Evolutionary conservation across 2,329 filamentous ascomycete genomes (phyloP).

Genomic region (Penicillium brasilianum): DNA sequence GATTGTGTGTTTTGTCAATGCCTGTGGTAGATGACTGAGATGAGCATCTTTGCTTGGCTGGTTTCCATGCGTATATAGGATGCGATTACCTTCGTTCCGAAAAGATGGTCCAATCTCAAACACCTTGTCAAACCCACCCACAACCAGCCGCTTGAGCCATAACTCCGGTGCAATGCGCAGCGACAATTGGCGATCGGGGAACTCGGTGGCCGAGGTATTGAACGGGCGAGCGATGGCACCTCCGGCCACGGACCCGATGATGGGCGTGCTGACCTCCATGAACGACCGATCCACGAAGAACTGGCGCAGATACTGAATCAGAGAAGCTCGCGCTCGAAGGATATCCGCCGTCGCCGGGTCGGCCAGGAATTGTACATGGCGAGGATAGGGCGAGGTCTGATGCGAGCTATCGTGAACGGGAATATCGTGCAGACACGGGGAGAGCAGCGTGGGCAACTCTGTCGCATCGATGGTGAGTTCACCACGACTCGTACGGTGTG

Average conservation of each 20-base stretch:
- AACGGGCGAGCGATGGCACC: conserved; percentile 89
- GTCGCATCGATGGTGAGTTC: conserved; percentile 75
- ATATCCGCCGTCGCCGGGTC: conserved; percentile 71
- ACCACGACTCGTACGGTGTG: conserved; percentile 72
- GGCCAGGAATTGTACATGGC: conserved; percentile 85
- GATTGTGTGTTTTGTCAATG: conserved; percentile 88
- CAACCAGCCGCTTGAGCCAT: conserved; percentile 88
- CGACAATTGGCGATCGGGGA: conserved; percentile 71
- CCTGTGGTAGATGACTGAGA: conserved; percentile 41
- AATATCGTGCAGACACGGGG: conserved; percentile 79
- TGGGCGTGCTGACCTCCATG: conserved; percentile 87
- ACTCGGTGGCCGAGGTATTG: conserved; percentile 76
- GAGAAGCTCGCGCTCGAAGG: conserved; percentile 72
- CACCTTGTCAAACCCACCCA: conserved; percentile 84
- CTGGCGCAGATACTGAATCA: conserved; percentile 74
- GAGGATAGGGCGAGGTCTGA: conserved; percentile 74
- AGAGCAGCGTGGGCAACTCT: conserved; percentile 71
- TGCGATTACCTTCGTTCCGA: conserved; percentile 76
- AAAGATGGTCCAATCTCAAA: conserved; percentile 95
- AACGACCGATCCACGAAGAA: conserved; percentile 76
- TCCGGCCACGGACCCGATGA: conserved; percentile 80
- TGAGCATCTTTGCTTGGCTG: neutral
- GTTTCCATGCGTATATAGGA: neutral
- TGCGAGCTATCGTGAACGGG: conserved; percentile 72
- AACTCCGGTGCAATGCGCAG: conserved; percentile 92